Percentiles rank a stretch among this genome's conserved stretches.
Evolutionary conservation across 225 moss, liverwort and hornwort species (phyloP).

Genomic region (Thuidium tamariscinum): DNA sequence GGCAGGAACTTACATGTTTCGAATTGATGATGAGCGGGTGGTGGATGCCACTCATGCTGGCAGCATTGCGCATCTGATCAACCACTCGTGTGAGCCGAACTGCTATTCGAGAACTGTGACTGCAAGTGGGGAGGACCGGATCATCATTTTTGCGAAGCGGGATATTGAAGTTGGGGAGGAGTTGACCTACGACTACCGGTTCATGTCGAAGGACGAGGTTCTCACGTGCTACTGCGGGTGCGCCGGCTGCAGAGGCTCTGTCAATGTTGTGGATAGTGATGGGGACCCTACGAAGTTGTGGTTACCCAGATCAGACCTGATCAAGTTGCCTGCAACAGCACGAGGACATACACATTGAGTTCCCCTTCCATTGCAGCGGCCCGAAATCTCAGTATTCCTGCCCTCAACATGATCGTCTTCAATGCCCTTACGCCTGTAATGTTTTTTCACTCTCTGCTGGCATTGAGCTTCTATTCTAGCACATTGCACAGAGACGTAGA

Average conservation of each 20-base stretch:
- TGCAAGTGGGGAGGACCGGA: constrained; percentile 93
- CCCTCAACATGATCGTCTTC: neutral
- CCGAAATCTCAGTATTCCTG: neutral
- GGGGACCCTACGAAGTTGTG: constrained; percentile 60
- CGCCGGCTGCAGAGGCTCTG: constrained; percentile 87
- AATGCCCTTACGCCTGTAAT: constrained; percentile 15
- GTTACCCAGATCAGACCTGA: constrained; percentile 55
- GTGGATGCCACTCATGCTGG: constrained; percentile 97
- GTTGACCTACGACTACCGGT: constrained; percentile 94
- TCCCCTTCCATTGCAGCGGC: neutral
- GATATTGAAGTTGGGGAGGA: constrained; percentile 68
- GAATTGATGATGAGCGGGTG: constrained; percentile 92
- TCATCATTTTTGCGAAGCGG: constrained; percentile 93
- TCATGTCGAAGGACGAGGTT: constrained; percentile 90
- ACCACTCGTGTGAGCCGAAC: constrained; percentile 99
- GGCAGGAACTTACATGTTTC: constrained; percentile 99
- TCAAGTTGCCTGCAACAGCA: constrained; percentile 41
- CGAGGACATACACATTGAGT: constrained; percentile 44
- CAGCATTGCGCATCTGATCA: constrained; percentile 93
- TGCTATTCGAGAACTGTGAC: constrained; percentile 92
- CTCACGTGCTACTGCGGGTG: constrained; percentile 95
- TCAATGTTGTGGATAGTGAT: constrained; percentile 69
- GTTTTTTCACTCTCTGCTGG: neutral
- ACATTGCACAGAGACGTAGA: neutral
- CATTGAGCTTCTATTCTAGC: neutral